A percentile compares a stretch with the other conserved stretches of the same genome.
phyloP scores from a whole-genome alignment of 345 rosid species.

The Eucalyptus regnans region DNA sequence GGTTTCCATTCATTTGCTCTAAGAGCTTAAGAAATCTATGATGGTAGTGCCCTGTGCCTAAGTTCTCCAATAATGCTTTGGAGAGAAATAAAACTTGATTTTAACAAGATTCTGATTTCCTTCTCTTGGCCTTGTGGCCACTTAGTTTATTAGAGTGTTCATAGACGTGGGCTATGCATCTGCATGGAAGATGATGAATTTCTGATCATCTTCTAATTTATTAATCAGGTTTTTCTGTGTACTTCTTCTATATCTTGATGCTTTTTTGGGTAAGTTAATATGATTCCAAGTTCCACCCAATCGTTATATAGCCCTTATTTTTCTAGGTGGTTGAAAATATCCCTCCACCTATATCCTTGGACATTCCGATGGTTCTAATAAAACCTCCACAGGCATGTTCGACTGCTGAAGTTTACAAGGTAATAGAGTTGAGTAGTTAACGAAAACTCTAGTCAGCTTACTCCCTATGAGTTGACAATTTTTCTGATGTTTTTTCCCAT shows the following conservation, averaged over 20 bases:
- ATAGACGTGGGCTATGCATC: neutral
- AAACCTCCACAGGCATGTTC: conserved; percentile 88
- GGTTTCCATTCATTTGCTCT: neutral
- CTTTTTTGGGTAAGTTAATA: neutral
- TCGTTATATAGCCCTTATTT: neutral
- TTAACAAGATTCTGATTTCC: neutral
- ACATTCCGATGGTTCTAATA: conserved; percentile 75
- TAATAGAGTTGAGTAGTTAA: conserved; percentile 3
- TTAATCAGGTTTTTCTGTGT: neutral
- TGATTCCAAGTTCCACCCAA: neutral
- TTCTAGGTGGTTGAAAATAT: conserved; percentile 77
- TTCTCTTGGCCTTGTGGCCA: neutral
- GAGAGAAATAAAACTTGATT: neutral
- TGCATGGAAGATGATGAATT: neutral
- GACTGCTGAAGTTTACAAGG: conserved; percentile 95
- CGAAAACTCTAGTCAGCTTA: neutral
- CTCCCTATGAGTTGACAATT: neutral
- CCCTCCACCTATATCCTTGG: conserved; percentile 57
- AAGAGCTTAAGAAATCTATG: neutral
- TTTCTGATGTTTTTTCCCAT: neutral
- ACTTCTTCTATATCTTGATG: neutral
- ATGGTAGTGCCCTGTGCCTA: neutral
- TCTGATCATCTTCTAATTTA: neutral
- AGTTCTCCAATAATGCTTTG: neutral
- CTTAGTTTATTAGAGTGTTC: neutral